phyloP scores from a whole-genome alignment of 108 stramenopile species.

The Fragilaria radians region DNA sequence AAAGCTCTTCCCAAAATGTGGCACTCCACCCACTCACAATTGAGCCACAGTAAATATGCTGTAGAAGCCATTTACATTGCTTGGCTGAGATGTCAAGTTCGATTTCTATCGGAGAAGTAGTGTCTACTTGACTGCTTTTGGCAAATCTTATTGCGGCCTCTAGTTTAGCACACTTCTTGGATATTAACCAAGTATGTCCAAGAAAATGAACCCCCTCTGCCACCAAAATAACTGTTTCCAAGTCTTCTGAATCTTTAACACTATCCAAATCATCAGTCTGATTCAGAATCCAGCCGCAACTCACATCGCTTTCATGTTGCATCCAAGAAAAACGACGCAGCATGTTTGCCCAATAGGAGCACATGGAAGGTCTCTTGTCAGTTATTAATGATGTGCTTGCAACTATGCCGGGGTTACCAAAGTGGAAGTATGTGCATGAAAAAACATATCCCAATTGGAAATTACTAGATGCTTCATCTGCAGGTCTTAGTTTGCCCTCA shows the following conservation, averaged over 20 bases:
- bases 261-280: too few species aligned
- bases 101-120: slow-evolving; percentile 5
- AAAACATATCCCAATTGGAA: slow-evolving; percentile 3
- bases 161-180: slow-evolving; percentile 56
- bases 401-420: background rate
- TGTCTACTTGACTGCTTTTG: slow-evolving; percentile 20
- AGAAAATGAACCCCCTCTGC: slow-evolving; percentile 30
- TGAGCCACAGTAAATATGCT: slow-evolving; percentile 73
- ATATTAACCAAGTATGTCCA: slow-evolving; percentile 46
- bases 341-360: background rate
- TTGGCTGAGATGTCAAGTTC: slow-evolving; percentile 31
- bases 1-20: slow-evolving; percentile 32
- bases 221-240: background rate
- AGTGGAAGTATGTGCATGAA: slow-evolving; percentile 8
- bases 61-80: slow-evolving; percentile 30
- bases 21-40: slow-evolving; percentile 34
- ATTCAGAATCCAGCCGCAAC: background rate
- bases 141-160: slow-evolving; percentile 66
- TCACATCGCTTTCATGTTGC: too few species aligned
- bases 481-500: background rate
- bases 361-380: background rate
- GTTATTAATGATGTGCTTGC: background rate
- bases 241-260: too few species aligned
- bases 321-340: background rate
- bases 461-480: background rate